A percentile compares a stretch with the other conserved stretches of the same genome.
Conservation (phyloP, 169 alveolate species). For the Hepatocystis sp. region DNA sequence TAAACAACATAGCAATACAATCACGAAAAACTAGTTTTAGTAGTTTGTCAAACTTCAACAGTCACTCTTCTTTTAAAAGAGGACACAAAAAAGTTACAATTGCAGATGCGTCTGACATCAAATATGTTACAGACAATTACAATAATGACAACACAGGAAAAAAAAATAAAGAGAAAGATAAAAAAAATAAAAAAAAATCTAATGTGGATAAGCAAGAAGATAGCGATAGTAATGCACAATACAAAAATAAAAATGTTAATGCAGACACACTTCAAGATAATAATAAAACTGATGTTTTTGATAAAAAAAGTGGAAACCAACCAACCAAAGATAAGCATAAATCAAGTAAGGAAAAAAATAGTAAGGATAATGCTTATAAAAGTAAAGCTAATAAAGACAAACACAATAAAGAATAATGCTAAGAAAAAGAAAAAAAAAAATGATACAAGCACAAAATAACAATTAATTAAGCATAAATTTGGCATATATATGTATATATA, state of each 20-base stretch:
- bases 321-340: background rate
- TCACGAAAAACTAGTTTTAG: background rate
- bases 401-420: background rate
- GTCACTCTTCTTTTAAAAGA: conserved; percentile 5
- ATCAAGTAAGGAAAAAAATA: conserved; percentile 8
- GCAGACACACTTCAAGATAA: no score
- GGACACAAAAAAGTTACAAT: conserved; percentile 29
- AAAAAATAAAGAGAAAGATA: conserved; percentile 13
- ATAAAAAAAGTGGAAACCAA: background rate
- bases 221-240: background rate
- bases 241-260: background rate
- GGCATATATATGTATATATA: background rate
- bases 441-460: background rate
- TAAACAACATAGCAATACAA: background rate
- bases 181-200: conserved; percentile 2
- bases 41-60: background rate
- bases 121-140: background rate
- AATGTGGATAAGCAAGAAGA: conserved; percentile 11
- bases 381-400: background rate
- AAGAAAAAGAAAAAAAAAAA: conserved; percentile 12
- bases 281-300: background rate
- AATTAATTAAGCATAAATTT: background rate
- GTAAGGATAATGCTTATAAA: background rate
- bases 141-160: background rate
- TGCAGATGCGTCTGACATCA: conserved; percentile 10